These are phyloP conservation scores for Pseudopithomyces maydicus DNA, from an alignment of 2,329 filamentous ascomycete species.

Conservation along the genomic window DNA sequence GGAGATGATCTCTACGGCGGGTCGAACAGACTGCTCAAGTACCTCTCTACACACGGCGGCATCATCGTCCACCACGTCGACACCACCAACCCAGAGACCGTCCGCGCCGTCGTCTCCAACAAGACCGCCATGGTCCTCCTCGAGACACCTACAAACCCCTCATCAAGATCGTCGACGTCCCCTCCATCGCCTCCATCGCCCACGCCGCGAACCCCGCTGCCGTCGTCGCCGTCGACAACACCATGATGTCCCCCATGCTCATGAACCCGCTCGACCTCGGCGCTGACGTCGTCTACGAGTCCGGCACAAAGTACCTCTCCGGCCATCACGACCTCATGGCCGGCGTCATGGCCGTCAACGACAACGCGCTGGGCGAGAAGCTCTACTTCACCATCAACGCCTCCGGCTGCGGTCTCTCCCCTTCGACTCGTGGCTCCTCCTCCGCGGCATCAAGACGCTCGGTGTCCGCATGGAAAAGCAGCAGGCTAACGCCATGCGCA, in stretches of 20 bases:
- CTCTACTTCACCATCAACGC: slow-evolving; percentile 98
- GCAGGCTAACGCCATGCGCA: slow-evolving; percentile 86
- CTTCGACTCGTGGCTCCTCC: slow-evolving; percentile 93
- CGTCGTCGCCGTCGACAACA: slow-evolving; percentile 94
- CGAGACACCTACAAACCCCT: slow-evolving; percentile 97
- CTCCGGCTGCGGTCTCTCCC: slow-evolving; percentile 93
- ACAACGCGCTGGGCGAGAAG: slow-evolving; percentile 78
- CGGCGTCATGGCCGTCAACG: slow-evolving; percentile 91
- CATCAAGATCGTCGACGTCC: slow-evolving; percentile 96
- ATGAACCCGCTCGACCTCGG: slow-evolving; percentile 93
- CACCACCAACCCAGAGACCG: slow-evolving; percentile 77
- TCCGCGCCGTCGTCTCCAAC: slow-evolving; percentile 69
- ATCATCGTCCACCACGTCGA: slow-evolving; percentile 97
- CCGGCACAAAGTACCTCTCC: slow-evolving; percentile 95
- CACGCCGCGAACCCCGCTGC: slow-evolving; percentile 80
- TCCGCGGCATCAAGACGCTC: slow-evolving; percentile 94
- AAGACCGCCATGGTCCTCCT: slow-evolving; percentile 96
- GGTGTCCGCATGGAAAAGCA: slow-evolving; percentile 99
- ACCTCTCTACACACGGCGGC: slow-evolving; percentile 83
- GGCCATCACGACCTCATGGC: slow-evolving; percentile 99
- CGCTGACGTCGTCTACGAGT: slow-evolving; percentile 96
- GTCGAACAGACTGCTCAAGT: slow-evolving; percentile 91
- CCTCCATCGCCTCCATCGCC: slow-evolving; percentile 73
- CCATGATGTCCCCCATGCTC: slow-evolving; percentile 96
- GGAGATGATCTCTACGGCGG: slow-evolving; percentile 97